Conservation (phyloP, 306 rosid genomes). For the Malus fusca region DNA sequence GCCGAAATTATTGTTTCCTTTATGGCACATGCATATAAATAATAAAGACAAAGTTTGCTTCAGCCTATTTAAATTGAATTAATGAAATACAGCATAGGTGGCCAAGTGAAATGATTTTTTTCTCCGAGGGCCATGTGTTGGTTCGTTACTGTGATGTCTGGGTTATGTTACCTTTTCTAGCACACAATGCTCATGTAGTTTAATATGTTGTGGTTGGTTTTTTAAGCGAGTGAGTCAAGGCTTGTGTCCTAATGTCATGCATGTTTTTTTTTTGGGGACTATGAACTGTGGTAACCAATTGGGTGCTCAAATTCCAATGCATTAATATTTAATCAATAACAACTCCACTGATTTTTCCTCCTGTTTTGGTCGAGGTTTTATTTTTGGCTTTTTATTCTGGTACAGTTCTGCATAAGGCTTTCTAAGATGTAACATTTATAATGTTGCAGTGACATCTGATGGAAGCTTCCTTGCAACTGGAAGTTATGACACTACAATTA, state of each 20-base stretch:
- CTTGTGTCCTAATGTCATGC: not conserved
- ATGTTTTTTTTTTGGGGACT: not conserved
- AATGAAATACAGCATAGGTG: not conserved
- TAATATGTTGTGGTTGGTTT: not conserved
- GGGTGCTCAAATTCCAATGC: not conserved
- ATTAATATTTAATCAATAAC: constrained; percentile 2
- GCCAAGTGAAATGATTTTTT: not conserved
- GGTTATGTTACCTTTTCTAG: not conserved
- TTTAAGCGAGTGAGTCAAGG: not conserved
- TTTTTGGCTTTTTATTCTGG: not conserved
- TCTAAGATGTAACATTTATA: constrained; percentile 1
- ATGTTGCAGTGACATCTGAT: constrained; percentile 87
- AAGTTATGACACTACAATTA: constrained; percentile 92
- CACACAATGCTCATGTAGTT: not conserved
- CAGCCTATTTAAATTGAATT: not conserved
- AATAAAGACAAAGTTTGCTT: not conserved
- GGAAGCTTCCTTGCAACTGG: constrained; percentile 97
- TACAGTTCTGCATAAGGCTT: not conserved
- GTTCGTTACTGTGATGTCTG: not conserved
- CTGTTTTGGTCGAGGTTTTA: not conserved
- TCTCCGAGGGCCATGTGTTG: not conserved
- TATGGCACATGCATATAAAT: not conserved
- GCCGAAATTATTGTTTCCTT: not conserved
- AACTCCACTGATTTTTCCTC: not conserved
- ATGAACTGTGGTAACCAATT: not conserved